Evolutionary conservation across 352 stramenopile genomes (phyloP), one percentile per base, ranked within the genome.

Genomic region (Pythium dissotocum): DNA sequence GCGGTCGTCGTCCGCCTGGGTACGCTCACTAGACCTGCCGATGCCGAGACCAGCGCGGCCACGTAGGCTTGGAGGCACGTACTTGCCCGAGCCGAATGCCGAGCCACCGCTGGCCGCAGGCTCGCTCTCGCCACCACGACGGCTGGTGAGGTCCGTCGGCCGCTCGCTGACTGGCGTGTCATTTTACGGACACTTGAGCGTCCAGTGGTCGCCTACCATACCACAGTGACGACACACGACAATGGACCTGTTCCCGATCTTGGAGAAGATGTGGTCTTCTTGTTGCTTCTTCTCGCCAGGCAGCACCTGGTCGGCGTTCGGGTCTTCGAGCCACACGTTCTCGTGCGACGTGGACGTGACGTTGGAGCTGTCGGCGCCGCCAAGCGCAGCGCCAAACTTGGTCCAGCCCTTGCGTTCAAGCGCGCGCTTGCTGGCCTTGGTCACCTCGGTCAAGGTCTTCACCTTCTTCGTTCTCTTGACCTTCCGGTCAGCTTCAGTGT

Each of bases 151-250:
- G 52, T 93, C 87, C 46, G 83, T 72, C 65, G 87, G 82, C 61
- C 94, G 64, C 66, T 95, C 88, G 54, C 91, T 80, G 68, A 87
- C 79, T 30, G 85, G 82, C 24, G 87, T 93, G 73, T 96, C 87
- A 74, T 95, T 96, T 83, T 96, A 96, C 63, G 88, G 88, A 84
- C 88, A 95, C 77, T 96, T 96, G 73, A 96, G 85, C 62, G 88
- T 96, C 88, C 88, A 96, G 63, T 96, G 88, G 63, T 96, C 88
- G 32, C 88, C 88, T 36, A 95, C 86, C 85, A 96, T 95, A 58
- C 88, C 87, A 90, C 88, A 96, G 79, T 95, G 87, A 70, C 88
- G 88, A 60, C 88, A 96, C 66, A 94, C 86, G 26, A 96, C 87
- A 59, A 96, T 96, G 26, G 84, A 94, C 73, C 82, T 92, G 78